Evolutionary conservation across 202 grass and related monocot species (phyloP).

Genomic region (Carex sylvatica): DNA sequence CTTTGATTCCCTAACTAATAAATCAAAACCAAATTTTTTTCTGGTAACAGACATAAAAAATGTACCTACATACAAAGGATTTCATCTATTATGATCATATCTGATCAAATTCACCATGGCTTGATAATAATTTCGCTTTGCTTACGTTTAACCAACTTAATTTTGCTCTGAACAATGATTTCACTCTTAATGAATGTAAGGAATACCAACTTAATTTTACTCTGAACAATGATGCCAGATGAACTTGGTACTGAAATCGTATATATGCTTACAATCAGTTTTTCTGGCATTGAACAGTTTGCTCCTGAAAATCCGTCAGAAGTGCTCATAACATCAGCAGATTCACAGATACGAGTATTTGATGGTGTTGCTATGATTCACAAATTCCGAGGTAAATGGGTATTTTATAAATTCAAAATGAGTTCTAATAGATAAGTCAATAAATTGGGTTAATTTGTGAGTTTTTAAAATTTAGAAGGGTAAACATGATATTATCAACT

Average conservation of each 20-base stretch:
- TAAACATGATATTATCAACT: no score
- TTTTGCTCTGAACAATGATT: not conserved
- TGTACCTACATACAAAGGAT: not conserved
- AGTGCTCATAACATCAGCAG: conserved; percentile 83
- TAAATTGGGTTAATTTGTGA: no score
- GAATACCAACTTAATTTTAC: not conserved
- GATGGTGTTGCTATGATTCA: conserved; percentile 76
- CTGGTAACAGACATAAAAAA: not conserved
- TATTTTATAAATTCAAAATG: no score
- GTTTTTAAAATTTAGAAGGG: no score
- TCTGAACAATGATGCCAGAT: not conserved
- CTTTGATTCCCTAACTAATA: not conserved
- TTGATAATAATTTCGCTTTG: not conserved
- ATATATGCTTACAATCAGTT: not conserved
- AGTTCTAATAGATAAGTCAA: no score
- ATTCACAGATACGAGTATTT: conserved; percentile 92
- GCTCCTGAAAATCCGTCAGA: conserved; percentile 84
- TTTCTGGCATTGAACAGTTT: conserved; percentile 51
- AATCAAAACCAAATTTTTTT: not conserved
- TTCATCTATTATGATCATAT: not conserved
- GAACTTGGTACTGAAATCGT: not conserved
- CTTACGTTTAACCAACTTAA: not conserved
- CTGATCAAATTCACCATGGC: not conserved
- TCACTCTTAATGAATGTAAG: not conserved
- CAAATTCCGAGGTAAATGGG: conserved; percentile 82